These are phyloP conservation scores for Groenewaldozyma auringiensis DNA, from an alignment of 1,139 yeast species.

Conservation along the genomic window DNA sequence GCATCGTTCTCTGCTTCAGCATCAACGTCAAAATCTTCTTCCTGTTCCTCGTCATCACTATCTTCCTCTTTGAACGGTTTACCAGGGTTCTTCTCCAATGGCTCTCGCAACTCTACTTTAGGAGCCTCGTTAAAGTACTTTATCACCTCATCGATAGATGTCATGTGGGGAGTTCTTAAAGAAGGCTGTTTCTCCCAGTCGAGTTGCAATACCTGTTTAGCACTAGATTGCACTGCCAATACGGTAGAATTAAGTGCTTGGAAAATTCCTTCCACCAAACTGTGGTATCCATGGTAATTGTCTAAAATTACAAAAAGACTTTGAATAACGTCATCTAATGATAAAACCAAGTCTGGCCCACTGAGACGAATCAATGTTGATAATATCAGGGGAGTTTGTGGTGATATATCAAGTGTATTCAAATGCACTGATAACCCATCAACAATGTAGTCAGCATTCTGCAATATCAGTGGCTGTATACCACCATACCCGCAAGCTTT, in stretches of 20 bases:
- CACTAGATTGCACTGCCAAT: conserved; percentile 39
- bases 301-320: conserved; percentile 74
- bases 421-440: conserved; percentile 66
- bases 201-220: conserved; percentile 8
- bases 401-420: conserved; percentile 61
- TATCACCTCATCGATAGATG: conserved; percentile 18
- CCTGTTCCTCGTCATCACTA: conserved; percentile 27
- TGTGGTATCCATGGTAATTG: conserved; percentile 71
- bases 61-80: conserved; percentile 14
- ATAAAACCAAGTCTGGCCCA: conserved; percentile 58
- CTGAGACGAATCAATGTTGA: conserved; percentile 60
- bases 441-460: conserved; percentile 71
- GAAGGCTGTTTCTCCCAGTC: conserved; percentile 1
- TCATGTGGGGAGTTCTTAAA: conserved; percentile 7
- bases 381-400: conserved; percentile 63
- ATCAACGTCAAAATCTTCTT: conserved; percentile 18
- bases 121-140: conserved; percentile 35
- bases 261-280: conserved; percentile 67
- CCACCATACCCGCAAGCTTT: conserved; percentile 50
- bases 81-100: conserved; percentile 22
- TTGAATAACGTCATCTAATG: conserved; percentile 62
- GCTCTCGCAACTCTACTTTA: conserved; percentile 22
- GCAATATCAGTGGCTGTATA: conserved; percentile 46
- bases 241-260: conserved; percentile 60
- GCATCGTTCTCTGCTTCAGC: too few species aligned